Conservation (phyloP, 192 early-diverging fungal genomes). For the Rhizophagus prolifer region DNA sequence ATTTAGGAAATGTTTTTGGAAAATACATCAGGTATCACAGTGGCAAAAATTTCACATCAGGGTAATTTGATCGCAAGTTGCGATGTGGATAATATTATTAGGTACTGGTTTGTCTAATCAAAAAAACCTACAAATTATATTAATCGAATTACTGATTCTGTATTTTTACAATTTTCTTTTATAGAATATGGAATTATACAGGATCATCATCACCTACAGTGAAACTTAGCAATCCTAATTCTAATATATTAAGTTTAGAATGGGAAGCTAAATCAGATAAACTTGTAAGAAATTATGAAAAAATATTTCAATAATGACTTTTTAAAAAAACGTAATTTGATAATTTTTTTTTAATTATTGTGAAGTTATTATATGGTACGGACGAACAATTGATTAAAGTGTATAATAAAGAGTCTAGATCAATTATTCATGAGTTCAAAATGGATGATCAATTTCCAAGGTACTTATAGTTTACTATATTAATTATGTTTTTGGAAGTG, state of each 20-base stretch:
- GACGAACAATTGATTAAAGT: conserved; percentile 48
- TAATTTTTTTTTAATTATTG: conserved; percentile 16
- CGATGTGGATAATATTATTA: conserved; percentile 60
- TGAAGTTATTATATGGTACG: conserved; percentile 53
- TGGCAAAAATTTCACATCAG: conserved; percentile 55
- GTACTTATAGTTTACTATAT: conserved; percentile 21
- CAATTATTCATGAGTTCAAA: conserved; percentile 57
- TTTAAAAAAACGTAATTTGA: not conserved
- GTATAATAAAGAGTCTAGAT: conserved; percentile 55
- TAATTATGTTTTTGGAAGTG: not conserved
- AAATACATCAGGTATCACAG: conserved; percentile 57
- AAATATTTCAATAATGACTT: not conserved
- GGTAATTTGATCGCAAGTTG: conserved; percentile 61
- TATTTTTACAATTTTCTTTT: not conserved
- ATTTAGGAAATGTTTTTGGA: conserved; percentile 57
- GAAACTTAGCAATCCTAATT: conserved; percentile 40
- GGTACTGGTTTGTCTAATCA: conserved; percentile 19
- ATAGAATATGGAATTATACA: conserved; percentile 46
- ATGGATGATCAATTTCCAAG: conserved; percentile 48
- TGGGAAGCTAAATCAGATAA: conserved; percentile 51
- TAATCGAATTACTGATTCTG: not conserved
- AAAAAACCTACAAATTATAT: not conserved
- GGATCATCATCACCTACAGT: conserved; percentile 32
- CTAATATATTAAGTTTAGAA: conserved; percentile 41
- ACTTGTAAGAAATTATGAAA: conserved; percentile 33